Evolutionary conservation across 2,329 filamentous ascomycete species (phyloP).

Genomic region (Cordyceps cateniannulata): DNA sequence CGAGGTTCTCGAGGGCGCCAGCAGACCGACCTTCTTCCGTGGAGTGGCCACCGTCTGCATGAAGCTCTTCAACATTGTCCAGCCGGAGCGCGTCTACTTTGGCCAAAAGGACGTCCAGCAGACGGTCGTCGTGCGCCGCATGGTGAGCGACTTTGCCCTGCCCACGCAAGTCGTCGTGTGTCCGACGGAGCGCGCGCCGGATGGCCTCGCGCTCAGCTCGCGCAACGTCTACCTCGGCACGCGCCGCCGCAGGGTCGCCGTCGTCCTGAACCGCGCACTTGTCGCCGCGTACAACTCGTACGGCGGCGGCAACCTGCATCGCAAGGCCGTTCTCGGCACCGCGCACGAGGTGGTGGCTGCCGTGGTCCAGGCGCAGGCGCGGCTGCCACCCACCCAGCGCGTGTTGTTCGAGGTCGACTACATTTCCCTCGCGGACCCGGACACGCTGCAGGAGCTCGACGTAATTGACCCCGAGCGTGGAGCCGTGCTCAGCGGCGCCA

Average conservation of each 20-base stretch:
- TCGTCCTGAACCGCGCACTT: conserved; percentile 65
- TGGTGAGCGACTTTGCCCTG: conserved; percentile 84
- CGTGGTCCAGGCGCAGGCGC: conserved; percentile 54
- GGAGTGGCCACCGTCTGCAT: conserved; percentile 95
- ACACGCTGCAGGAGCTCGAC: conserved; percentile 73
- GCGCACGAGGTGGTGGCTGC: conserved; percentile 55
- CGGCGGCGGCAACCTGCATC: conserved; percentile 40
- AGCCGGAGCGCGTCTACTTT: conserved; percentile 74
- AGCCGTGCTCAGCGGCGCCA: conserved; percentile 80
- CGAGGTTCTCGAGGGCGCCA: conserved; percentile 74
- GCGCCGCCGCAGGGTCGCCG: conserved; percentile 63
- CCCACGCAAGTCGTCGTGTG: conserved; percentile 68
- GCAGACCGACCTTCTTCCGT: conserved; percentile 88
- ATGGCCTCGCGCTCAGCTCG: conserved; percentile 86
- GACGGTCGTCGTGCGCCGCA: conserved; percentile 77
- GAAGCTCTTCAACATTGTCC: conserved; percentile 54
- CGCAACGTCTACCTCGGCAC: conserved; percentile 87
- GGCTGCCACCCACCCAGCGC: conserved; percentile 51
- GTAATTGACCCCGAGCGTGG: conserved; percentile 63
- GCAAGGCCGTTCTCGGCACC: conserved; percentile 64
- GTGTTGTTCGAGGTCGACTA: conserved; percentile 83
- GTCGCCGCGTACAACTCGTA: conserved; percentile 65
- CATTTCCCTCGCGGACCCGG: conserved; percentile 80
- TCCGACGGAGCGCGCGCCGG: conserved; percentile 61
- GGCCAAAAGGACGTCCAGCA: conserved; percentile 98